Conservation (phyloP, 1,284 basidiomycete species). For the Ustilago tritici region DNA sequence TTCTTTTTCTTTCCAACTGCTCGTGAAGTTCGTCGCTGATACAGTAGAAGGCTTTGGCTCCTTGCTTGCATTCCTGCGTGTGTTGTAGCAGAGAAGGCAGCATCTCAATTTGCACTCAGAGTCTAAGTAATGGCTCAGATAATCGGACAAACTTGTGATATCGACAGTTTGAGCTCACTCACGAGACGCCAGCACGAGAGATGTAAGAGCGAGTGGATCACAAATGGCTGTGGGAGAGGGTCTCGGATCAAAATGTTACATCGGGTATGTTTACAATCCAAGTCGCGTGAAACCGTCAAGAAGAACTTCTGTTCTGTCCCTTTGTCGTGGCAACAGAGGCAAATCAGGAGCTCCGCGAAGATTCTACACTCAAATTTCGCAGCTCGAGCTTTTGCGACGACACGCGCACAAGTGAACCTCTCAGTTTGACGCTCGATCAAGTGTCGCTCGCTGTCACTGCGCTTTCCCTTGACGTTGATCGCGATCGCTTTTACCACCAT, state of each 20-base stretch:
- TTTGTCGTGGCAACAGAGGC: neutral
- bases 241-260: neutral
- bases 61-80: too few species aligned
- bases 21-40: too few species aligned
- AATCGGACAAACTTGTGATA: too few species aligned
- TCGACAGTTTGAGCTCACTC: too few species aligned
- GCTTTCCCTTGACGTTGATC: slow-evolving; percentile 12
- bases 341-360: slow-evolving; percentile 6
- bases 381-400: slow-evolving; percentile 1
- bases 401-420: slow-evolving; percentile 12
- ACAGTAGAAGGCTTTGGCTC: too few species aligned
- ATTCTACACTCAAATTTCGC: slow-evolving; percentile 13
- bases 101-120: too few species aligned
- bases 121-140: too few species aligned
- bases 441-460: neutral
- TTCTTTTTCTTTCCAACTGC: too few species aligned
- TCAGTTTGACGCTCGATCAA: neutral
- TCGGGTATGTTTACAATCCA: neutral
- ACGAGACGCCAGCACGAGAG: too few species aligned
- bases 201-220: too few species aligned
- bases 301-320: neutral
- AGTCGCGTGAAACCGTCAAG: neutral
- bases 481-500: slow-evolving; percentile 9
- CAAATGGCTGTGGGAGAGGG: too few species aligned
- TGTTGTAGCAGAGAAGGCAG: too few species aligned